Conservation (phyloP, 1,284 basidiomycete genomes). For the Rhodotorula sp. region DNA sequence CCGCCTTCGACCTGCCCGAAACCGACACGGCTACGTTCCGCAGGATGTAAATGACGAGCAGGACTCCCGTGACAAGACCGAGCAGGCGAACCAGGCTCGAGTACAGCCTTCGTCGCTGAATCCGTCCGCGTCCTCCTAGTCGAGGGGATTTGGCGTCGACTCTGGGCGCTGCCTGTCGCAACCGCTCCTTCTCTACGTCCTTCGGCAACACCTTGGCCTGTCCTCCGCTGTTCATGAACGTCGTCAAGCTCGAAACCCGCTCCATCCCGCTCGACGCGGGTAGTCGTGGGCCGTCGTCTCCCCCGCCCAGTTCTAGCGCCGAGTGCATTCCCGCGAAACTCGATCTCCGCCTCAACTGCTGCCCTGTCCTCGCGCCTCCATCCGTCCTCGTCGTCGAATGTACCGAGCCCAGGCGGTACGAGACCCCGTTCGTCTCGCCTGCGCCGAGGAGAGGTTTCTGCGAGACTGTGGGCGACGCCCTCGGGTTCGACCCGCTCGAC, state of each 20-base stretch:
- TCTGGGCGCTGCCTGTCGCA: not conserved
- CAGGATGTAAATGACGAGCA: not conserved
- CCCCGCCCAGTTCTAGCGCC: constrained; percentile 8
- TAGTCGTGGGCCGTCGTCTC: not conserved
- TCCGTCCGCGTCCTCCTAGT: not conserved
- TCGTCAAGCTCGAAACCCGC: constrained; percentile 13
- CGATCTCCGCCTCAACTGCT: constrained; percentile 3
- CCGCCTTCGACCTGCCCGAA: not conserved
- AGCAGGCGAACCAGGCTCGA: not conserved
- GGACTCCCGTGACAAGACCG: not conserved
- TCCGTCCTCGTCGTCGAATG: not conserved
- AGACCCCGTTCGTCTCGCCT: too few species aligned
- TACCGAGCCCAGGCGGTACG: too few species aligned
- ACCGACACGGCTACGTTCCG: not conserved
- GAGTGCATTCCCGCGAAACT: not conserved
- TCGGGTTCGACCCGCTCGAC: not conserved
- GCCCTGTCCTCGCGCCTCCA: not conserved
- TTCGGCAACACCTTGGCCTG: not conserved
- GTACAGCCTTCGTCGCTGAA: constrained; percentile 8
- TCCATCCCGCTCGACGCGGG: constrained; percentile 16
- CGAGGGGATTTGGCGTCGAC: not conserved
- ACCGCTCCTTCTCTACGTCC: not conserved
- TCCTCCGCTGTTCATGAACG: constrained; percentile 17
- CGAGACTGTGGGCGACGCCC: not conserved
- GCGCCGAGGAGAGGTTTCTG: not conserved